Percentiles rank a stretch among this genome's conserved stretches.
Evolutionary conservation across 2,329 filamentous ascomycete genomes (phyloP).

Genomic region (Fusarium sp.): DNA sequence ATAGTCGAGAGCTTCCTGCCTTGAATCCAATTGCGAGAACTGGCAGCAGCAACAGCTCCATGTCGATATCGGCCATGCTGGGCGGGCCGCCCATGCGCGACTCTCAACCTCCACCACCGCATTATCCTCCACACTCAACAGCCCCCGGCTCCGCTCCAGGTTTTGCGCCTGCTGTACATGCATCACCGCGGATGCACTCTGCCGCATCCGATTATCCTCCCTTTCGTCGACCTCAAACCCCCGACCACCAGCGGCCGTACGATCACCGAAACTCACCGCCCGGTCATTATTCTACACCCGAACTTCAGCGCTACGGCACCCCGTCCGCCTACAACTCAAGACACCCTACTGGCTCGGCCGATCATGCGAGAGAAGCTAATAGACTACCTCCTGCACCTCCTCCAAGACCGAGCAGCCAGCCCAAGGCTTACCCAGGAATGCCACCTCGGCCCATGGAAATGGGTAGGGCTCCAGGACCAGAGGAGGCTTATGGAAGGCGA

Average conservation of each 20-base stretch:
- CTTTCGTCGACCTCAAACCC: conserved; percentile 77
- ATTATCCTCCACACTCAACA: conserved; percentile 57
- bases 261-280: conserved; percentile 63
- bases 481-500: conserved; percentile 61
- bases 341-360: conserved; percentile 60
- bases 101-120: conserved; percentile 53
- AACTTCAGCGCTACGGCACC: conserved; percentile 69
- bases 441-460: conserved; percentile 61
- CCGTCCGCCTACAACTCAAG: conserved; percentile 67
- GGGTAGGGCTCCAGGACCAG: conserved; percentile 52
- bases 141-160: conserved; percentile 57
- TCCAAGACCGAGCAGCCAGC: conserved; percentile 64
- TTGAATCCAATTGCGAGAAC: conserved; percentile 62
- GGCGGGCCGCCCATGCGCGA: conserved; percentile 63
- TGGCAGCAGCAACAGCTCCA: conserved; percentile 62
- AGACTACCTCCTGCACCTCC: conserved; percentile 56
- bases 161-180: conserved; percentile 63
- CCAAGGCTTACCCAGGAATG: conserved; percentile 60
- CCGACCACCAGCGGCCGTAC: conserved; percentile 73
- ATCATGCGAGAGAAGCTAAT: conserved; percentile 56
- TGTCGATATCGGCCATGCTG: conserved; percentile 72
- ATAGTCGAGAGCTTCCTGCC: conserved; percentile 65
- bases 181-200: conserved; percentile 67
- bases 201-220: conserved; percentile 69
- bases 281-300: conserved; percentile 66